These are phyloP conservation scores for Botryotinia narcissicola DNA, from an alignment of 2,329 filamentous ascomycete genomes.

Conservation along the genomic window DNA sequence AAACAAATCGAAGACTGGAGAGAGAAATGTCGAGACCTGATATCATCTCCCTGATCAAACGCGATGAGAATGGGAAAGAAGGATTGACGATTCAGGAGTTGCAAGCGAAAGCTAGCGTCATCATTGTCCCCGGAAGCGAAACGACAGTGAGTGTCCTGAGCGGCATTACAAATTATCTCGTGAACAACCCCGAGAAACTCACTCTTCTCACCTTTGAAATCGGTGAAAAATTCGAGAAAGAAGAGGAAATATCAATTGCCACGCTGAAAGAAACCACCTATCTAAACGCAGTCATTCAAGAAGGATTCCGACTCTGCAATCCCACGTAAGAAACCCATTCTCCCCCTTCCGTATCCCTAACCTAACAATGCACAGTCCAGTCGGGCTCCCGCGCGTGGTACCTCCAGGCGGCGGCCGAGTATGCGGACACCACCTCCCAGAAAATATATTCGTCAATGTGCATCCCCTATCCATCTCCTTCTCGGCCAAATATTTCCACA, in stretches of 20 bases:
- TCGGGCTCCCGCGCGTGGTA: neutral
- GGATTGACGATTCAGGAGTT: conserved; percentile 5
- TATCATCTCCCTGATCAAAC: neutral
- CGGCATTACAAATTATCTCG: neutral
- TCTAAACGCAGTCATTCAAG: conserved; percentile 44
- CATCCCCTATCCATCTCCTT: neutral
- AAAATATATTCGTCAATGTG: neutral
- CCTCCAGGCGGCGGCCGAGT: neutral
- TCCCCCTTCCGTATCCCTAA: fast-evolving
- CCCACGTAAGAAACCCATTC: neutral
- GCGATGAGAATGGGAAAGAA: neutral
- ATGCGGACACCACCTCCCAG: neutral
- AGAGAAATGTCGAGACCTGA: neutral
- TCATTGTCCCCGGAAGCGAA: conserved; percentile 5
- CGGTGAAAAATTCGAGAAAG: neutral
- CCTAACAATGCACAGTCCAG: neutral
- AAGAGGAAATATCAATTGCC: neutral
- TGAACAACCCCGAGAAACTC: neutral
- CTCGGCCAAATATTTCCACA: neutral
- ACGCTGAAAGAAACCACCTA: conserved; percentile 37
- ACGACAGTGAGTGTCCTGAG: neutral
- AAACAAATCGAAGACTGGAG: neutral
- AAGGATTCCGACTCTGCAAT: conserved; percentile 44
- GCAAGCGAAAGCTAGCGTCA: neutral
- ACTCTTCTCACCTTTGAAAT: neutral